Evolutionary conservation across 1,139 yeast species (phyloP), one percentile per base, ranked within the genome.

Genomic region (Lodderomyces orthopsilosis): DNA sequence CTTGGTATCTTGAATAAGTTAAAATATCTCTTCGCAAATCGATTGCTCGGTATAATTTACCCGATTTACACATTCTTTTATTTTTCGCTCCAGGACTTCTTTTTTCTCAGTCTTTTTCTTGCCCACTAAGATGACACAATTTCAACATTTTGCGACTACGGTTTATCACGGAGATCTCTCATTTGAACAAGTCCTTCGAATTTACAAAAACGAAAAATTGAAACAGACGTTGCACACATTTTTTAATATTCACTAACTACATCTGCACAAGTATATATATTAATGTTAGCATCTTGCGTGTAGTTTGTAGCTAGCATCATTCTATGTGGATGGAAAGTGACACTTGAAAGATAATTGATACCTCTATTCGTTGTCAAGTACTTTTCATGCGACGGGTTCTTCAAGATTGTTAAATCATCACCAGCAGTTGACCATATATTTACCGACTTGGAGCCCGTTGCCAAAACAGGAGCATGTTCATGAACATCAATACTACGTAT

Each of bases 391-490:
- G 72, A 65, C 9, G 83, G 80, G 48, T 81, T 81, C 51, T 77
- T 78, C 50, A 90, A 77, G 5, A 79, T 71, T 1, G 88, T 69
- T 12, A 90, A 69, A 42, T 80, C 61, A 46, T 84, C 87, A 4
- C 98, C 98, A 0, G 85, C 70, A 0, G 96, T 90, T 4, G 95
- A 83, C 89, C 95, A 91, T 8, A 91, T 68, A 37, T 87, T 85
- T n/a, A 90, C 83, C 36, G 78, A 74, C 50, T 83, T 84, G 4
- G 94, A 83, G 0, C 96, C 98, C 1, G 95, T 84, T 9, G 90
- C 89, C 51, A 91, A 79, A 1, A 91, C 75, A 0, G 98, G 98
- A 0, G 98, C 98, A 64, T 93, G 98, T 56, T 93, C 98, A 63
- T 93, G 98, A 2, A 88, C 79, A 54, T 87, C 88, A 46, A 89